Percentiles rank a stretch among this genome's conserved stretches.
These are phyloP conservation scores for Penicillium janthinellum DNA, from an alignment of 2,329 filamentous ascomycete genomes.

Conservation along the genomic window DNA sequence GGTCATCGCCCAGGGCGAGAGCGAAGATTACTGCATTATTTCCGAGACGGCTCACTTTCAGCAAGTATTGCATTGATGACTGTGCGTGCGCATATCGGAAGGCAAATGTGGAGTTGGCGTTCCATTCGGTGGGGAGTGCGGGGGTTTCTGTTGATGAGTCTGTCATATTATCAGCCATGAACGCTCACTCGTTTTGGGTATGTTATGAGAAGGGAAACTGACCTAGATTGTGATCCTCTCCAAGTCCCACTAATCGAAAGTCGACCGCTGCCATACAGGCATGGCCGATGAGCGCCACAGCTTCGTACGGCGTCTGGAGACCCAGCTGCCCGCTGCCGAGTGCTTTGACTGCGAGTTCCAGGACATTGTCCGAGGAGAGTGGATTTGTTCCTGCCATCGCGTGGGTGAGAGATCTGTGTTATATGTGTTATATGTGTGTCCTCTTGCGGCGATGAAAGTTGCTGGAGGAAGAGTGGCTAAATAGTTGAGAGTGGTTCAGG, in stretches of 20 bases:
- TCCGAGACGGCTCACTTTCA: constrained; percentile 81
- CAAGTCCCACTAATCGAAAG: constrained; percentile 80
- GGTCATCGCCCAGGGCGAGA: constrained; percentile 76
- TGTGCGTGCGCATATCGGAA: constrained; percentile 88
- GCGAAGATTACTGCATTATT: constrained; percentile 82
- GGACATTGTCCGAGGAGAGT: constrained; percentile 31
- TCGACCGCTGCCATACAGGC: constrained; percentile 78
- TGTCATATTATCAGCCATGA: constrained; percentile 13
- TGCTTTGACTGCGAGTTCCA: constrained; percentile 36
- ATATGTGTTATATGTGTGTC: not conserved
- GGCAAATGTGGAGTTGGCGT: constrained; percentile 68
- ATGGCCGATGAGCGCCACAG: constrained; percentile 79
- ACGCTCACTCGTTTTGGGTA: not conserved
- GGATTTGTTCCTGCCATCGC: constrained; percentile 26
- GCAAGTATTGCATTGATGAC: constrained; percentile 78
- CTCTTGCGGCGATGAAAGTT: not conserved
- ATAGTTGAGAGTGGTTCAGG: not conserved
- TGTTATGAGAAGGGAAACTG: constrained; percentile 1
- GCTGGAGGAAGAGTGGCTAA: not conserved
- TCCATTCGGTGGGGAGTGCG: constrained; percentile 76
- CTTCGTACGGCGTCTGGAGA: constrained; percentile 66
- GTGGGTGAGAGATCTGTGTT: not conserved
- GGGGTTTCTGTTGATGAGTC: constrained; percentile 32
- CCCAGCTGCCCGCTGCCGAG: constrained; percentile 31
- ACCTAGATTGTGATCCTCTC: constrained; percentile 78